Conservation (phyloP, 257 asterid species). For the Orobanche coerulescens region DNA sequence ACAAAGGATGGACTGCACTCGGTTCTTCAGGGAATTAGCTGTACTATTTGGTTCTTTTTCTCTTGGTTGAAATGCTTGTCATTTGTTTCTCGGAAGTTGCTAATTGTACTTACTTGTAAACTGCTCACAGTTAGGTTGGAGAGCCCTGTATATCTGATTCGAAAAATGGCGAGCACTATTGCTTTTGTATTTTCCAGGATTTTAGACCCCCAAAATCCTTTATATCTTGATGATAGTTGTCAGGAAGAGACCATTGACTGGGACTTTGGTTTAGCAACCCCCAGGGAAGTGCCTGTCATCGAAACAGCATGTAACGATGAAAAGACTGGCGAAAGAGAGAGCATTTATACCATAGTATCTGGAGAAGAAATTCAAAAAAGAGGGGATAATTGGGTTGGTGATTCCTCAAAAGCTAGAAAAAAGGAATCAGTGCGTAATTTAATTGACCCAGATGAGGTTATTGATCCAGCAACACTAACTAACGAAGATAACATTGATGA, state of each 20-base stretch:
- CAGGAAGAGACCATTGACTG: constrained; percentile 70
- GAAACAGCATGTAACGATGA: constrained; percentile 24
- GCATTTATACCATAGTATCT: constrained; percentile 16
- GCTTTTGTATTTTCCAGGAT: constrained; percentile 82
- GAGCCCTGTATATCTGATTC: constrained; percentile 69
- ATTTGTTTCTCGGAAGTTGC: not conserved
- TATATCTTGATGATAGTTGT: constrained; percentile 79
- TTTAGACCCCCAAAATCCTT: constrained; percentile 83
- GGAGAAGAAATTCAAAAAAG: constrained; percentile 30
- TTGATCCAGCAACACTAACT: constrained; percentile 66
- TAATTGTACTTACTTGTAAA: constrained; percentile 12
- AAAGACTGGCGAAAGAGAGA: constrained; percentile 29
- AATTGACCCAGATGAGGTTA: constrained; percentile 81
- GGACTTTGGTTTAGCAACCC: constrained; percentile 61
- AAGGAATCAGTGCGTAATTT: constrained; percentile 29
- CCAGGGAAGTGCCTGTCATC: constrained; percentile 26
- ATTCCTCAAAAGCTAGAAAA: constrained; percentile 27
- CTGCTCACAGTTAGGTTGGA: constrained; percentile 79
- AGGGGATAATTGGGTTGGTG: constrained; percentile 26
- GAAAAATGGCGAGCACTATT: constrained; percentile 90
- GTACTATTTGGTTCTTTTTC: constrained; percentile 34
- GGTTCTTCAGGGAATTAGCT: constrained; percentile 89
- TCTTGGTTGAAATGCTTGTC: constrained; percentile 18
- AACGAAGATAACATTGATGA: constrained; percentile 35
- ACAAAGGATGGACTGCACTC: constrained; percentile 72